These are phyloP conservation scores for Pseudogymnoascus sp. DNA, from an alignment of 2,329 filamentous ascomycete genomes.

Conservation along the genomic window DNA sequence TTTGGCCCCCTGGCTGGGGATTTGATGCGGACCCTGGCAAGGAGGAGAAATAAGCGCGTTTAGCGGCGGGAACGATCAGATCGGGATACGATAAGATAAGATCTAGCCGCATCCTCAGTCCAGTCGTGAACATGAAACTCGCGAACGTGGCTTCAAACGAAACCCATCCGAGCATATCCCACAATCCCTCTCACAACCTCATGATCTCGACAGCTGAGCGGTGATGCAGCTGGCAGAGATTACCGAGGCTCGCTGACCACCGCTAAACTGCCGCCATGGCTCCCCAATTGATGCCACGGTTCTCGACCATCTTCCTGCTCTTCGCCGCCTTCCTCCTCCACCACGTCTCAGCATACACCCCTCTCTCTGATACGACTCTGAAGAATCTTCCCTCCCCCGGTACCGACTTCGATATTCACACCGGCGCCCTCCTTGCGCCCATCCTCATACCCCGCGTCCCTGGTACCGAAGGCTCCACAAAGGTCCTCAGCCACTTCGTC, in stretches of 20 bases:
- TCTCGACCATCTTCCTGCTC: neutral
- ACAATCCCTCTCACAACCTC: neutral
- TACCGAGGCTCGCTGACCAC: slow-evolving; percentile 2
- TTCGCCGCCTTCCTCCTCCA: neutral
- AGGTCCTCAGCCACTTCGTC: slow-evolving; percentile 74
- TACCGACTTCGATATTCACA: slow-evolving; percentile 70
- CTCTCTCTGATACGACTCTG: slow-evolving; percentile 70
- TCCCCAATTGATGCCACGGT: neutral
- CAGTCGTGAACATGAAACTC: neutral
- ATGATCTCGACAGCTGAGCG: neutral
- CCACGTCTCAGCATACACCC: slow-evolving; percentile 20
- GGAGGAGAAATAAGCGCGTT: neutral
- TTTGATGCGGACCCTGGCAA: neutral
- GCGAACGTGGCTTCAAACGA: neutral
- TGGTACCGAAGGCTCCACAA: slow-evolving; percentile 68
- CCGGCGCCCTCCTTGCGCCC: slow-evolving; percentile 71
- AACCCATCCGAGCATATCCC: neutral
- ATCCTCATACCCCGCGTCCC: slow-evolving; percentile 85
- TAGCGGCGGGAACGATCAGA: neutral
- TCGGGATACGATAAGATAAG: neutral
- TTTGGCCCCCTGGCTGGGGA: neutral
- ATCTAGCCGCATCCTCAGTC: neutral
- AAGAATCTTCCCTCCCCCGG: slow-evolving; percentile 64
- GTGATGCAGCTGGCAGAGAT: neutral
- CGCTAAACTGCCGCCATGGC: neutral